phyloP scores from a whole-genome alignment of 257 asterid genomes.

The Fraxinus pennsylvanica region DNA sequence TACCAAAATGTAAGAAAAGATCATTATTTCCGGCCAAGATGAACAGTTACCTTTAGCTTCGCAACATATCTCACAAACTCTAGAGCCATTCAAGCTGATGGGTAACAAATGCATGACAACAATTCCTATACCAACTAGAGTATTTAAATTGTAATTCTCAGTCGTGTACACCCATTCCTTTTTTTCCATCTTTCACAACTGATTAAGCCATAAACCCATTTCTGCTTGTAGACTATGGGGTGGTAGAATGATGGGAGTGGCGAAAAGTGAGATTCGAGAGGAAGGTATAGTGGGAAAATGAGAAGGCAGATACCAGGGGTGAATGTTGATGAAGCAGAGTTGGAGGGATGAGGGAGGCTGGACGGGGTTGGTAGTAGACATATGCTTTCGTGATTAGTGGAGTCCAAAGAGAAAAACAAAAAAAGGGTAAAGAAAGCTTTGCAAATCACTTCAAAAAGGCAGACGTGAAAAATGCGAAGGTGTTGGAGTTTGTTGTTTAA shows the following conservation, averaged over 20 bases:
- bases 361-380: neutral
- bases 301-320: neutral
- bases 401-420: neutral
- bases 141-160: neutral
- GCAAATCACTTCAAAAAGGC: neutral
- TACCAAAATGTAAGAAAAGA: no score
- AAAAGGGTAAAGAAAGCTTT: neutral
- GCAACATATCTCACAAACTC: neutral
- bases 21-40: neutral
- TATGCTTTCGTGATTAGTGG: neutral
- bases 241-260: neutral
- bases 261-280: neutral
- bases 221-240: neutral
- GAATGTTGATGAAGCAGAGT: neutral
- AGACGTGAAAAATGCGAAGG: neutral
- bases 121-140: neutral
- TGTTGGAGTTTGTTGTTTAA: neutral
- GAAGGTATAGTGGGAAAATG: neutral
- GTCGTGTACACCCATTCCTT: neutral
- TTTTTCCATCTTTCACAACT: neutral
- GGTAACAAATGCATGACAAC: neutral
- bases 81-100: neutral
- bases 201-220: neutral
- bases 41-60: neutral
- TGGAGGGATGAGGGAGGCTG: neutral